These are phyloP conservation scores for Orbilia blumenaviensis DNA, from an alignment of 2,329 filamentous ascomycete genomes.

Conservation along the genomic window DNA sequence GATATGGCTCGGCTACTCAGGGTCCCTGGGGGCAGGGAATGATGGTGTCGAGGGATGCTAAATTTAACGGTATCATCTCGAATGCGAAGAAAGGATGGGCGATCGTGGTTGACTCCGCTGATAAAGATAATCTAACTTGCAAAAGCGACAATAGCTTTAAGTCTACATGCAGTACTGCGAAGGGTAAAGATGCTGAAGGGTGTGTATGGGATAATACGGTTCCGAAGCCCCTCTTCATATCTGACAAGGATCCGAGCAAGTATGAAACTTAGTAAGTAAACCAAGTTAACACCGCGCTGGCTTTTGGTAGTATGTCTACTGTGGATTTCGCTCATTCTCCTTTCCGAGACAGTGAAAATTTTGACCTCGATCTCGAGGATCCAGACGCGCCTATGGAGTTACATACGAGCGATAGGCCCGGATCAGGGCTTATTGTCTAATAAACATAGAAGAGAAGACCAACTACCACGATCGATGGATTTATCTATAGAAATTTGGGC, in stretches of 20 bases:
- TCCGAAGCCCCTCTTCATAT: background rate
- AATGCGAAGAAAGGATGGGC: conserved; percentile 20
- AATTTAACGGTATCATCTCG: conserved; percentile 10
- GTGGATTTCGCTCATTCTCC: background rate
- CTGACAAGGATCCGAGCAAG: background rate
- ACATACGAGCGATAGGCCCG: too few relatives aligned
- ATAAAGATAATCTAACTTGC: background rate
- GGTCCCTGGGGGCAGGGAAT: too few relatives aligned
- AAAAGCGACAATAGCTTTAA: background rate
- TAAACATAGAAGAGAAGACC: too few relatives aligned
- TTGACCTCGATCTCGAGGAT: too few relatives aligned
- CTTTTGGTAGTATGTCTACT: background rate
- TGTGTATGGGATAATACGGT: conserved; percentile 19
- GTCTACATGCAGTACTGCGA: background rate
- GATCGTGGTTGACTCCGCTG: conserved; percentile 13
- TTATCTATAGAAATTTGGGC: too few relatives aligned
- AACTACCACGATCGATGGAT: too few relatives aligned
- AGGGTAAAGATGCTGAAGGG: background rate
- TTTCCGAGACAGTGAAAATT: too few relatives aligned
- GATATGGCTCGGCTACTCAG: too few relatives aligned
- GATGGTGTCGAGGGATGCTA: background rate
- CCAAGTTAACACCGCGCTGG: background rate
- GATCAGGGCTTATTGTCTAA: too few relatives aligned
- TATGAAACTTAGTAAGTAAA: background rate
- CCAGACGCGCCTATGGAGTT: too few relatives aligned